Base-by-base conservation (phyloP, 148 eudicot species). In the Salicornia ramosissima region DNA sequence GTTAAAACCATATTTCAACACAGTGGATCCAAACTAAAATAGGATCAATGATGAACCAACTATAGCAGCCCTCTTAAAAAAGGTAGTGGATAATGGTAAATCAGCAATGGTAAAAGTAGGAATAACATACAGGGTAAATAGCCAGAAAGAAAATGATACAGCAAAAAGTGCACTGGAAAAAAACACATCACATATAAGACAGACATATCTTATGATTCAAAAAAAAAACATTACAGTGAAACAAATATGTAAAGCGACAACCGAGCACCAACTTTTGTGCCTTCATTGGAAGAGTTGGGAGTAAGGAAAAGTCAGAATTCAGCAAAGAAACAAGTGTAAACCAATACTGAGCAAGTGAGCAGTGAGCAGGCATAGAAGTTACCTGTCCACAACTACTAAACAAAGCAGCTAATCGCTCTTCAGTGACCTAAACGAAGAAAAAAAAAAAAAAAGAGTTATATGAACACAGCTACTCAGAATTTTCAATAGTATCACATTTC, bases 351-450 rank as follows among this genome's bases (percentile, higher is more conserved):
- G 15, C 31, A 56, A 30, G 28, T n/a, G n/a, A n/a, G n/a, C n/a
- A n/a, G n/a, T n/a, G 6, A 12, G 15, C 31, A 56, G 42, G 28
- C 64, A 66, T 10, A 39, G 28, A 45, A 56, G 10, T 86, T 85
- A 92, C 97, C 77, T 88, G 91, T 47, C 97, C 97, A 74, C 88
- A 86, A 65, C 67, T 70, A 75, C 79, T 83, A 77, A 92, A 92
- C 74, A 92, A 80, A 33, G 90, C 89, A 74, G 97, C 96, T 68
- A 92, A 92, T 71, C 79, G 85, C 81, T 90, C 97, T 78, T 92
- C 96, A 68, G 97, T 87, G 67, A 90, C 83, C 97, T 92, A 77
- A 62, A 24, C 73, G 69, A 33, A 68, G 70, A 49, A 63, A 71
- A 33, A 68, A 69, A 49, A 63, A 70, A 69, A 70, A 59, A 28